Conservation (phyloP, 768 basidiomycete genomes). For the Rhodotorula kratochvilovae region DNA sequence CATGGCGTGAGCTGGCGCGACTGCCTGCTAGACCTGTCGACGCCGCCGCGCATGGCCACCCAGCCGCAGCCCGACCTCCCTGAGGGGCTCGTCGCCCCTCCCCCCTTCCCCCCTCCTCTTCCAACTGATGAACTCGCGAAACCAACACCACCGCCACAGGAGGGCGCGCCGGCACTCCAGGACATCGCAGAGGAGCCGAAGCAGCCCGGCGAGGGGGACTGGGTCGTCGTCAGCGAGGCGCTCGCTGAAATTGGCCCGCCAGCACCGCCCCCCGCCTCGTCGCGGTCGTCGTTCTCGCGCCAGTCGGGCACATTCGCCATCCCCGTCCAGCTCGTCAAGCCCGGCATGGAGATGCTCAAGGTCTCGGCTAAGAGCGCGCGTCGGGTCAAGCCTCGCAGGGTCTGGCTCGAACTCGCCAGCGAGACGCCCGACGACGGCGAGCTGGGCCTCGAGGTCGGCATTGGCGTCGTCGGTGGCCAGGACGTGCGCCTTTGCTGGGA, state of each 20-base stretch:
- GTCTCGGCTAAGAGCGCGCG: conserved; percentile 35
- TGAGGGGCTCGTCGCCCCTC: neutral
- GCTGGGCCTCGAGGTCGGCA: conserved; percentile 14
- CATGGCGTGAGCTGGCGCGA: too few species aligned
- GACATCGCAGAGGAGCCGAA: neutral
- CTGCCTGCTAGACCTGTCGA: too few species aligned
- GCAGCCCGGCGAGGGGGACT: neutral
- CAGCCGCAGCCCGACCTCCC: neutral
- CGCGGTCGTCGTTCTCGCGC: neutral
- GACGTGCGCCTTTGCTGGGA: conserved; percentile 39
- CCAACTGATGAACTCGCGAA: neutral
- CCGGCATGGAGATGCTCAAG: conserved; percentile 38
- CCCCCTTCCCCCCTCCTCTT: too few species aligned
- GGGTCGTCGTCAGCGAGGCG: conserved; percentile 5
- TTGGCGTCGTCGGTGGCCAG: conserved; percentile 15
- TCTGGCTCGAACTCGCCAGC: conserved; percentile 32
- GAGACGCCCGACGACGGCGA: conserved; percentile 17
- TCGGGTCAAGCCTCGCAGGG: conserved; percentile 28
- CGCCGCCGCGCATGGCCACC: neutral
- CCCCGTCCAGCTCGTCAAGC: conserved; percentile 24
- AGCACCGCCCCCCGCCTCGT: conserved; percentile 6
- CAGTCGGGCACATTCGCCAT: conserved; percentile 13
- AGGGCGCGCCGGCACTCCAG: too few species aligned
- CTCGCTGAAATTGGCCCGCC: neutral
- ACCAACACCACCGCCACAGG: neutral